These are phyloP conservation scores for Collybia sordida DNA, from an alignment of 768 basidiomycete species.

Conservation along the genomic window DNA sequence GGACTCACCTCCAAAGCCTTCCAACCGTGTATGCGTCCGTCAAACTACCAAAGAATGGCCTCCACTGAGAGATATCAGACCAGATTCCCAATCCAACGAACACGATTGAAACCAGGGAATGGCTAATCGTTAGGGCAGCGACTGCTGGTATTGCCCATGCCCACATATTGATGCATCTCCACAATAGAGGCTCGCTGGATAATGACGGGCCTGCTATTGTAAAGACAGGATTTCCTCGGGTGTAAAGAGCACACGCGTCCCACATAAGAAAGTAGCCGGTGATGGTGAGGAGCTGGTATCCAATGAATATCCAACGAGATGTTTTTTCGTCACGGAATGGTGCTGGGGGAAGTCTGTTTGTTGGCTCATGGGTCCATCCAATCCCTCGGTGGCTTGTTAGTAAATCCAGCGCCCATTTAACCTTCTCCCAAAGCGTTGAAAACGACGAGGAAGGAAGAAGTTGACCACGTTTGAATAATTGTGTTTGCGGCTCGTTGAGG, in stretches of 20 bases:
- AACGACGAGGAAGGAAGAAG: constrained; percentile 4
- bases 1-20: constrained; percentile 33
- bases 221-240: constrained; percentile 10
- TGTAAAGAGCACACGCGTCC: constrained; percentile 12
- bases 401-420: constrained; percentile 29
- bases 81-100: constrained; percentile 13
- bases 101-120: constrained; percentile 6
- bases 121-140: constrained; percentile 12
- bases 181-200: constrained; percentile 9
- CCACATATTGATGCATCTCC: constrained; percentile 18
- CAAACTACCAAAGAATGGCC: constrained; percentile 29
- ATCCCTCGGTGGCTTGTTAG: constrained; percentile 31
- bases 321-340: constrained; percentile 6
- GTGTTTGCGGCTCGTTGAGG: constrained; percentile 23
- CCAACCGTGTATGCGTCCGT: constrained; percentile 30
- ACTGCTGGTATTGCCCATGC: constrained; percentile 17
- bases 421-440: constrained; percentile 16
- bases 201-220: constrained; percentile 12
- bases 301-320: constrained; percentile 21
- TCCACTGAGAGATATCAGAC: constrained; percentile 19
- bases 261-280: constrained; percentile 10
- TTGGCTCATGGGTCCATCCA: constrained; percentile 31
- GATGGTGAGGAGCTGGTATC: constrained; percentile 12
- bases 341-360: constrained; percentile 16
- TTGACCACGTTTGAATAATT: constrained; percentile 18